Evolutionary conservation across 768 basidiomycete species (phyloP).

Genomic region (Podaxis sp.): DNA sequence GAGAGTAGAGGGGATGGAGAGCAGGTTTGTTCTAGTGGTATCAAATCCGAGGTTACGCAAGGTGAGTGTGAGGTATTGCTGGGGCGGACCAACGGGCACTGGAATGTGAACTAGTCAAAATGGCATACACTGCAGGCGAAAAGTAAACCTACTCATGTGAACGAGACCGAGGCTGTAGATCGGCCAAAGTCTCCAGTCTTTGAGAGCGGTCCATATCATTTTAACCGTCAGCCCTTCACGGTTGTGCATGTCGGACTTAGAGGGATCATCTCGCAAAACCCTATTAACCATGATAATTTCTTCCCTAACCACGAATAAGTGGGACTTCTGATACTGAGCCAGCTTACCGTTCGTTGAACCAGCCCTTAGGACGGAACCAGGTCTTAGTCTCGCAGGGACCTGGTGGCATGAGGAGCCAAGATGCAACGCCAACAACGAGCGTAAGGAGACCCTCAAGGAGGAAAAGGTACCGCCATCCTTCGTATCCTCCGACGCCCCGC

Average conservation of each 20-base stretch:
- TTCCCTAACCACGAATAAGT: slow-evolving; percentile 31
- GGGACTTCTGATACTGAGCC: neutral
- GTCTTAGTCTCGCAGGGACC: slow-evolving; percentile 62
- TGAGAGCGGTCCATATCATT: slow-evolving; percentile 47
- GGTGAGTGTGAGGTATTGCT: slow-evolving; percentile 60
- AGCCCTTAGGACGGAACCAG: slow-evolving; percentile 56
- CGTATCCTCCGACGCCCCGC: slow-evolving; percentile 46
- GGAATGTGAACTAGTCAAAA: neutral
- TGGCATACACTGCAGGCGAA: neutral
- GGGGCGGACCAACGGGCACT: slow-evolving; percentile 58
- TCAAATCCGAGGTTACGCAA: slow-evolving; percentile 59
- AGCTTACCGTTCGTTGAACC: slow-evolving; percentile 43
- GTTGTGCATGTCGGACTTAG: slow-evolving; percentile 69
- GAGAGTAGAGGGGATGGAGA: slow-evolving; percentile 55
- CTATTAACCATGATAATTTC: slow-evolving; percentile 63
- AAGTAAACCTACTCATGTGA: slow-evolving; percentile 42
- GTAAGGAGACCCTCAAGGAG: slow-evolving; percentile 51
- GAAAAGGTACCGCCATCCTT: slow-evolving; percentile 59
- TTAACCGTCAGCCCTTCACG: slow-evolving; percentile 50
- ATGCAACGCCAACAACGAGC: slow-evolving; percentile 41
- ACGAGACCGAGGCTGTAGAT: slow-evolving; percentile 53
- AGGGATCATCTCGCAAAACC: slow-evolving; percentile 60
- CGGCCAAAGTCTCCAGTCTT: slow-evolving; percentile 65
- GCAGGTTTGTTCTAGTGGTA: slow-evolving; percentile 58
- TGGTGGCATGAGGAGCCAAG: slow-evolving; percentile 57